phyloP scores from a whole-genome alignment of 805 yeast species.

The Torulaspora microellipsoides region DNA sequence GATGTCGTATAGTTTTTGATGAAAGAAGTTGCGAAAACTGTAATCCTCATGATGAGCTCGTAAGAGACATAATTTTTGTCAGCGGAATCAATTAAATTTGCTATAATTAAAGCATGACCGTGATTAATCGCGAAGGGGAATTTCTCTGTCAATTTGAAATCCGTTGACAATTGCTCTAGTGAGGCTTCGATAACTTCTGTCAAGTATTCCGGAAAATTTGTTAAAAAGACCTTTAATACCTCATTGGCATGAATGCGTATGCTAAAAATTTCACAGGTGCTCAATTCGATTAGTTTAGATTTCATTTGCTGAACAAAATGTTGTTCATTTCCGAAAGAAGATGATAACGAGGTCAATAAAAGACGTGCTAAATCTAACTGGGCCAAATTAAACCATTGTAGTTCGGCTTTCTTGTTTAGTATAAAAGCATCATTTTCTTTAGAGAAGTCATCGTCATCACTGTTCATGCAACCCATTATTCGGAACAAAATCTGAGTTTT shows the following conservation, averaged over 20 bases:
- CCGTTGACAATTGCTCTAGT: constrained; percentile 34
- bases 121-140: constrained; percentile 35
- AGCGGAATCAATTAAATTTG: constrained; percentile 35
- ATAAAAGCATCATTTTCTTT: not conserved
- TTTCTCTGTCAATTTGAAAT: constrained; percentile 25
- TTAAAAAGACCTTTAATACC: constrained; percentile 32
- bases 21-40: constrained; percentile 42
- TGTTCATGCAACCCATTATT: constrained; percentile 10
- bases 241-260: constrained; percentile 42
- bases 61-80: constrained; percentile 43
- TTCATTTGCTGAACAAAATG: constrained; percentile 32
- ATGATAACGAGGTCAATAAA: constrained; percentile 24
- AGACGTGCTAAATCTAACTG: constrained; percentile 22
- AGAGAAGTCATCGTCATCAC: not conserved
- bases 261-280: constrained; percentile 38
- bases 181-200: constrained; percentile 37
- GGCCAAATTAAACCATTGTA: constrained; percentile 23
- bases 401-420: constrained; percentile 7
- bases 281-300: constrained; percentile 35
- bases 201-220: constrained; percentile 35
- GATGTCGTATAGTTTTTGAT: constrained; percentile 37
- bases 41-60: constrained; percentile 41
- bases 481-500: constrained; percentile 31
- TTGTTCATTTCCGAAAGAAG: constrained; percentile 30
- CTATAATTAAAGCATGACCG: constrained; percentile 39